Percentiles rank a stretch among this genome's conserved stretches.
These are phyloP conservation scores for Pythium periplocum DNA, from an alignment of 352 stramenopile species.

Conservation along the genomic window DNA sequence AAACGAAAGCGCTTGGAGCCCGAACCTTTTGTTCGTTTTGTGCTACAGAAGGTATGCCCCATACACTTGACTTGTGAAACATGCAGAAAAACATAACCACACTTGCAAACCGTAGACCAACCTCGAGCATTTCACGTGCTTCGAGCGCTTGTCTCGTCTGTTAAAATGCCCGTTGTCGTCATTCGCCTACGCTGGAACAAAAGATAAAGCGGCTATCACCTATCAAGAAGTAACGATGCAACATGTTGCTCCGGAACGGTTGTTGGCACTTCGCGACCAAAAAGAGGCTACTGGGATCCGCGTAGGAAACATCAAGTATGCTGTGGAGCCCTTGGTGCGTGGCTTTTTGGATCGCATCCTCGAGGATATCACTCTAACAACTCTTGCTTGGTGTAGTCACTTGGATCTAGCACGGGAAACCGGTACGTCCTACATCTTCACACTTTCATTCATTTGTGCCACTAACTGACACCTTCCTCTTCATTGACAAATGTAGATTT, in stretches of 20 bases:
- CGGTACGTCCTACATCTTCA: too few species aligned
- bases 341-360: neutral
- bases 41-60: constrained; percentile 53
- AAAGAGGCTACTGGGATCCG: constrained; percentile 13
- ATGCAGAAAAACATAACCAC: too few species aligned
- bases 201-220: constrained; percentile 72
- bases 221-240: constrained; percentile 59
- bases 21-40: constrained; percentile 49
- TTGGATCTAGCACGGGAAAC: too few species aligned
- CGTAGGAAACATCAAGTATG: constrained; percentile 52
- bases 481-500: neutral
- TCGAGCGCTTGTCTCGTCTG: constrained; percentile 44
- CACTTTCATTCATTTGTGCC: too few species aligned
- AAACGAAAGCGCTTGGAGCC: constrained; percentile 66
- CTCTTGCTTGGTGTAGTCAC: neutral
- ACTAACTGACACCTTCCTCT: too few species aligned
- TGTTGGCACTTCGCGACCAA: constrained; percentile 24
- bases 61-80: too few species aligned
- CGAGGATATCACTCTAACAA: too few species aligned
- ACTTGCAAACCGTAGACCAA: constrained; percentile 33
- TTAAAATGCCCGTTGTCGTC: constrained; percentile 42
- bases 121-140: constrained; percentile 62
- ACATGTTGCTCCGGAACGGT: constrained; percentile 29
- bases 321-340: constrained; percentile 37
- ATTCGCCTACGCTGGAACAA: constrained; percentile 66